Evolutionary conservation across 2,329 filamentous ascomycete genomes (phyloP).

Genomic region (Curvularia sp.): DNA sequence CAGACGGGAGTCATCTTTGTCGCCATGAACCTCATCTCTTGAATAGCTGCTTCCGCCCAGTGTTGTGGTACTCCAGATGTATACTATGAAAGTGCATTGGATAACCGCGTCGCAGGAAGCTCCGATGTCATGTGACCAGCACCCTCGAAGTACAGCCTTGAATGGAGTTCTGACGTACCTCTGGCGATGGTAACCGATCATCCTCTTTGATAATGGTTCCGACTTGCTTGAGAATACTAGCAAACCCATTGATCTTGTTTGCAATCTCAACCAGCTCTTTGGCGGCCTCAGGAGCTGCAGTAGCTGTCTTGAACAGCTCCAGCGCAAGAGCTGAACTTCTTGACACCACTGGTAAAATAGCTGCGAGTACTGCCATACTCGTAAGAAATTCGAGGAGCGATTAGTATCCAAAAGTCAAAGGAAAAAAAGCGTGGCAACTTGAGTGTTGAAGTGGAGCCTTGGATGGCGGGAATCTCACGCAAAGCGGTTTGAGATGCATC

Average conservation of each 20-base stretch:
- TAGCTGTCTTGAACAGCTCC: slow-evolving; percentile 44
- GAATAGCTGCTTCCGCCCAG: background rate
- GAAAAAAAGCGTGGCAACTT: slow-evolving; percentile 12
- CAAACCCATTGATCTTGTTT: slow-evolving; percentile 46
- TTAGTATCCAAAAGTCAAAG: slow-evolving; percentile 2
- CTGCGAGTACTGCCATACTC: slow-evolving; percentile 46
- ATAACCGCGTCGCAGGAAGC: background rate
- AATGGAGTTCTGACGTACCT: slow-evolving; percentile 34
- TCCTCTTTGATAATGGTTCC: slow-evolving; percentile 50
- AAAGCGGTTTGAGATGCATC: slow-evolving; percentile 26
- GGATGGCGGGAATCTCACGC: slow-evolving; percentile 11
- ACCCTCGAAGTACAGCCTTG: background rate
- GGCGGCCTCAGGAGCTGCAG: slow-evolving; percentile 32
- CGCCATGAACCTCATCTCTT: background rate
- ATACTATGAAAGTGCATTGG: background rate
- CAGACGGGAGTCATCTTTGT: background rate
- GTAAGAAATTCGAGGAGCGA: background rate
- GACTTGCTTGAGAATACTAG: slow-evolving; percentile 49
- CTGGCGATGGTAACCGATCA: slow-evolving; percentile 46
- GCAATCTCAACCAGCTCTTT: slow-evolving; percentile 42
- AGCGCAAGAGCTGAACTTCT: slow-evolving; percentile 46
- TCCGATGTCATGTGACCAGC: background rate
- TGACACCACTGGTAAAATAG: slow-evolving; percentile 46
- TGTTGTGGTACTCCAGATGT: background rate
- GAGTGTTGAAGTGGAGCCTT: slow-evolving; percentile 15